Evolutionary conservation across 805 yeast species (phyloP).

Genomic region (Wickerhamiella allomyrinae): DNA sequence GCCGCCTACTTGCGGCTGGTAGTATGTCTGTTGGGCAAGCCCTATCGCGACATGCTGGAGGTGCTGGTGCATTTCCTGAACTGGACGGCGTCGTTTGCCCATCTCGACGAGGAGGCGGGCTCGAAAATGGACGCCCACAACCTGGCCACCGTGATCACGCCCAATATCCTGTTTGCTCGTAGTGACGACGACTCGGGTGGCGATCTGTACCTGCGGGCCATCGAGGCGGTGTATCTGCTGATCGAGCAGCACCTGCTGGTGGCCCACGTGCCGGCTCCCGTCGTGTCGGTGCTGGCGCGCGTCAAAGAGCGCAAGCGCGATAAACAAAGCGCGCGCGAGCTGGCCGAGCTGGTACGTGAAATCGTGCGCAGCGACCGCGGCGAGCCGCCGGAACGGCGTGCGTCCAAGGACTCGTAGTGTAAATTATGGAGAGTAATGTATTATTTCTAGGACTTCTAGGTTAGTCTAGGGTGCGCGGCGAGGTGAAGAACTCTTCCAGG

Average conservation of each 20-base stretch:
- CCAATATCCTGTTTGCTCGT: slow-evolving; percentile 63
- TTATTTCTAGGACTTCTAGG: too few relatives aligned
- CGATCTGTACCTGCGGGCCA: slow-evolving; percentile 57
- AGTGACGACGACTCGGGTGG: slow-evolving; percentile 21
- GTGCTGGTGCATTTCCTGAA: slow-evolving; percentile 72
- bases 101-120: slow-evolving; percentile 76
- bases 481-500: slow-evolving; percentile 8
- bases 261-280: slow-evolving; percentile 57
- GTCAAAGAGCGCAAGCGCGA: slow-evolving; percentile 22
- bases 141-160: slow-evolving; percentile 88
- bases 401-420: background rate
- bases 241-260: slow-evolving; percentile 72
- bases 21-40: slow-evolving; percentile 66
- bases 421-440: too few relatives aligned
- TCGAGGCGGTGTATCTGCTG: slow-evolving; percentile 75
- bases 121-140: slow-evolving; percentile 95
- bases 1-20: slow-evolving; percentile 28
- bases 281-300: slow-evolving; percentile 36
- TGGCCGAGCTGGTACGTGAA: background rate
- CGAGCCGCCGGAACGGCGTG: background rate
- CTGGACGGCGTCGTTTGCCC: slow-evolving; percentile 94
- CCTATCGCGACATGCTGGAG: slow-evolving; percentile 73
- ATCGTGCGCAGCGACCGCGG: background rate
- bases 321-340: slow-evolving; percentile 1
- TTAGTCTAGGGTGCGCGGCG: background rate